A percentile compares a stretch with the other conserved stretches of the same genome.
phyloP scores from a whole-genome alignment of 257 asterid genomes.

The Gynochthodes officinalis region DNA sequence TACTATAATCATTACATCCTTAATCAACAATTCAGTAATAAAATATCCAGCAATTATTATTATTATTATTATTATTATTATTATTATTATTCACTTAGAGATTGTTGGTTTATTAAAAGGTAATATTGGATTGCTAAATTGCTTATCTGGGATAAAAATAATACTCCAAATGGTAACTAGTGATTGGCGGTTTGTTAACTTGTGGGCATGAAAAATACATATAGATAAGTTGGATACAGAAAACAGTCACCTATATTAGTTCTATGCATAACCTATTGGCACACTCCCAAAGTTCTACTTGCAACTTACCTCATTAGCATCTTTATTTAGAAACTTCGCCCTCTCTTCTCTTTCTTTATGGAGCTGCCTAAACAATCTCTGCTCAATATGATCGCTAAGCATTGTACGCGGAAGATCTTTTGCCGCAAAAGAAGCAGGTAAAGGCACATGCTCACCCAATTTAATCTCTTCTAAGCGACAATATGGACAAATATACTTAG shows the following conservation, averaged over 20 bases:
- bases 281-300: neutral
- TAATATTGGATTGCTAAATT: neutral
- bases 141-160: neutral
- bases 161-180: neutral
- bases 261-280: neutral
- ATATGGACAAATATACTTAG: conserved; percentile 47
- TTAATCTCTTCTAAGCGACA: conserved; percentile 51
- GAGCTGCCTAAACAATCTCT: conserved; percentile 52
- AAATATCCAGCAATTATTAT: neutral
- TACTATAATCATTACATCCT: neutral
- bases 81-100: neutral
- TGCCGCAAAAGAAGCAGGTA: conserved; percentile 43
- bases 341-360: conserved; percentile 55
- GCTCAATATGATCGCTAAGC: conserved; percentile 68
- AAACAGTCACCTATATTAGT: neutral
- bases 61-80: no score
- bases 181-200: neutral
- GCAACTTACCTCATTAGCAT: conserved; percentile 49
- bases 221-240: neutral
- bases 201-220: neutral
- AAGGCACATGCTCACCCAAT: conserved; percentile 30
- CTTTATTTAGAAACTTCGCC: conserved; percentile 42
- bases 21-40: neutral
- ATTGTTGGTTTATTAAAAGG: neutral
- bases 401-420: conserved; percentile 61